phyloP scores from a whole-genome alignment of 768 basidiomycete species.

The Baorangia bicolor region DNA sequence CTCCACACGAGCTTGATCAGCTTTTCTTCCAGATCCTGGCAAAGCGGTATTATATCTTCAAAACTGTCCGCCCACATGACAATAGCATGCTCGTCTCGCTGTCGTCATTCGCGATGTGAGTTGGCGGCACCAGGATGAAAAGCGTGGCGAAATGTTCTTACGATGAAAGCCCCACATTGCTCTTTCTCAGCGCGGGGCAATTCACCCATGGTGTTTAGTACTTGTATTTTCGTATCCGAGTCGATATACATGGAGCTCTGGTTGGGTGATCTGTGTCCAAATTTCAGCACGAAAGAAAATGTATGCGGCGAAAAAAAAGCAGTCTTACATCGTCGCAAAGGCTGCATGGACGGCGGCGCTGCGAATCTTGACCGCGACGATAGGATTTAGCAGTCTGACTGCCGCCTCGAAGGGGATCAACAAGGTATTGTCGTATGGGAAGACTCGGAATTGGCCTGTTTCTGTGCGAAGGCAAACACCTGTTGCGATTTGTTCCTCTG shows the following conservation, averaged over 20 bases:
- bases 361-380: slow-evolving; percentile 78
- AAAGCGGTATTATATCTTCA: slow-evolving; percentile 71
- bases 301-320: neutral
- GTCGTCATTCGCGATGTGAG: neutral
- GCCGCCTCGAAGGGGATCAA: slow-evolving; percentile 80
- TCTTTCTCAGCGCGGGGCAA: slow-evolving; percentile 84
- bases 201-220: slow-evolving; percentile 66
- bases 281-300: neutral
- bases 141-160: slow-evolving; percentile 36
- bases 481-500: slow-evolving; percentile 72
- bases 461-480: slow-evolving; percentile 76
- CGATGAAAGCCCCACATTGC: slow-evolving; percentile 87
- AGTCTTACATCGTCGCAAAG: slow-evolving; percentile 60
- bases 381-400: slow-evolving; percentile 70
- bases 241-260: slow-evolving; percentile 67
- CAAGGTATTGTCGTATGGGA: slow-evolving; percentile 77
- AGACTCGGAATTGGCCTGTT: slow-evolving; percentile 68
- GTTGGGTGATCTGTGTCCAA: slow-evolving; percentile 45
- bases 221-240: slow-evolving; percentile 80
- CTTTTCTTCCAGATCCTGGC: slow-evolving; percentile 69
- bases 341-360: slow-evolving; percentile 82
- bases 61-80: slow-evolving; percentile 84
- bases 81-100: slow-evolving; percentile 81
- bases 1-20: slow-evolving; percentile 82
- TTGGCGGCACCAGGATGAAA: neutral